phyloP scores from a whole-genome alignment of 306 rosid genomes.

The Cicer chorassanicum region DNA sequence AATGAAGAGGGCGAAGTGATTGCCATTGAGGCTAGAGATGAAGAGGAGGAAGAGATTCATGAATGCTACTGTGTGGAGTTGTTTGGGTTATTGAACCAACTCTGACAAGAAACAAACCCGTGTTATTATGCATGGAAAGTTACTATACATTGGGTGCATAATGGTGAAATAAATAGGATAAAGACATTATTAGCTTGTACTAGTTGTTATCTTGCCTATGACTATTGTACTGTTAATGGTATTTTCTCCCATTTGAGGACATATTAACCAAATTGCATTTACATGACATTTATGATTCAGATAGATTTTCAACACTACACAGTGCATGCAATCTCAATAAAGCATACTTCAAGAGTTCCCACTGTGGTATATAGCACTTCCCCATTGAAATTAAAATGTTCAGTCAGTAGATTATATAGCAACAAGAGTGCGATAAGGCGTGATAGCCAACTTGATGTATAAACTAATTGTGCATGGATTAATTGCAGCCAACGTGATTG shows the following conservation, averaged over 20 bases:
- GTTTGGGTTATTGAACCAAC: no score
- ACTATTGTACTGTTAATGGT: not conserved
- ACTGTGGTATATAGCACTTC: not conserved
- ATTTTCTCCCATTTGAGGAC: not conserved
- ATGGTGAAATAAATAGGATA: not conserved
- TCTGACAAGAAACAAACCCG: no score
- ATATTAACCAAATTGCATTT: not conserved
- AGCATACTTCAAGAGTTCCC: not conserved
- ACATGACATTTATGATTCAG: not conserved
- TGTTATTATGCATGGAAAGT: no score
- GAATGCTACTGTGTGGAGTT: no score
- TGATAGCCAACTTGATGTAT: not conserved
- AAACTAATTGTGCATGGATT: not conserved
- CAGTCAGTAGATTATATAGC: not conserved
- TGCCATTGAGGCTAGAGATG: no score
- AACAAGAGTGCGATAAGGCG: not conserved
- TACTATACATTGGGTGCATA: not conserved
- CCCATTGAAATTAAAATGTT: not conserved
- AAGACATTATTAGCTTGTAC: not conserved
- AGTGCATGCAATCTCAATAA: not conserved
- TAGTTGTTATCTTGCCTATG: not conserved
- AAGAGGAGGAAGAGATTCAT: no score
- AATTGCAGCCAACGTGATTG: not conserved
- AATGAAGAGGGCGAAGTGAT: no score
- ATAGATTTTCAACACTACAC: conserved; percentile 11